phyloP scores from a whole-genome alignment of 1,284 basidiomycete species.

The Fomitopsis palustris region DNA sequence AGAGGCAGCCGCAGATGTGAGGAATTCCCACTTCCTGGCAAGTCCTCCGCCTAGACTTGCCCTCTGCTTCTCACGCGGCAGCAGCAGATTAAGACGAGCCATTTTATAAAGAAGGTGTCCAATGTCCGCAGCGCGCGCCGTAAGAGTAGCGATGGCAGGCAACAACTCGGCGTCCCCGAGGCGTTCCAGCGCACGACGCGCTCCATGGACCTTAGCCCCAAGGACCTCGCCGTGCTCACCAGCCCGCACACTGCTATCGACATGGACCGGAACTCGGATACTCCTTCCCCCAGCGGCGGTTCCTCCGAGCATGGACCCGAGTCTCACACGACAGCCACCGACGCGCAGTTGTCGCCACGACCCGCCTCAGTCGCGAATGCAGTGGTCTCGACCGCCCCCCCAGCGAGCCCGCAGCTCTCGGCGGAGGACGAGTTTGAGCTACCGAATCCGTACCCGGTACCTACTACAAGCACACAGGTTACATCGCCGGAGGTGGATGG shows the following conservation, averaged over 20 bases:
- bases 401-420: not conserved
- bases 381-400: not conserved
- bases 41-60: constrained; percentile 5
- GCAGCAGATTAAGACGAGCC: constrained; percentile 21
- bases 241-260: constrained; percentile 14
- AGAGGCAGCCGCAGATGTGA: constrained; percentile 10
- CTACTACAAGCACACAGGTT: not conserved
- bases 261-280: constrained; percentile 12
- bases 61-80: constrained; percentile 9
- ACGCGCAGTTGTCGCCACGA: not conserved
- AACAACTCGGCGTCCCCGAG: not conserved
- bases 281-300: constrained; percentile 9
- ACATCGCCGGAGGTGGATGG: not conserved
- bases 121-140: constrained; percentile 14
- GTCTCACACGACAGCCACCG: not conserved
- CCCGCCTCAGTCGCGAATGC: not conserved
- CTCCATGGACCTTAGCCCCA: constrained; percentile 20
- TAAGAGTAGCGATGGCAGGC: constrained; percentile 13
- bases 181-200: constrained; percentile 15
- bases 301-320: constrained; percentile 4
- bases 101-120: constrained; percentile 25
- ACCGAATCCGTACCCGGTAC: not conserved
- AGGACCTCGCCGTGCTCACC: constrained; percentile 12
- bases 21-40: constrained; percentile 18
- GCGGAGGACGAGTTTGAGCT: not conserved